Percentiles rank a stretch among this genome's conserved stretches.
phyloP scores from a whole-genome alignment of 1,139 yeast species.

The Magnusiomyces clavatus region DNA sequence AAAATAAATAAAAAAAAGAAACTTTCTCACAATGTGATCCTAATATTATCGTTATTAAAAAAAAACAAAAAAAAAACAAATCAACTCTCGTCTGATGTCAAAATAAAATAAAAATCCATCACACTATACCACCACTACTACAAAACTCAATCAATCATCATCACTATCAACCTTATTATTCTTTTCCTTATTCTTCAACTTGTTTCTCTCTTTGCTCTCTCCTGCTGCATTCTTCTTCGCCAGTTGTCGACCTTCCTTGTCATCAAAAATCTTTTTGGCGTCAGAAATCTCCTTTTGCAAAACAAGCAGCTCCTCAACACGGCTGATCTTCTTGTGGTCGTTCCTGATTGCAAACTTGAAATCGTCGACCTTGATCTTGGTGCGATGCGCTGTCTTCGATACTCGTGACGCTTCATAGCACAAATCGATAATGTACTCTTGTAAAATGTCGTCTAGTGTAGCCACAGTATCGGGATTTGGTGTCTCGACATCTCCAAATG shows the following conservation, averaged over 20 bases:
- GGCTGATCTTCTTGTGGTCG: conserved; percentile 76
- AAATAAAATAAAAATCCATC: too few relatives aligned
- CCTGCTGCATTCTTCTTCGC: conserved; percentile 28
- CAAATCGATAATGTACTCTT: conserved; percentile 66
- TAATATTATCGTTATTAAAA: too few relatives aligned
- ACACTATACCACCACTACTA: too few relatives aligned
- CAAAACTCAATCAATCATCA: background rate
- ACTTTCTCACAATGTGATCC: too few relatives aligned
- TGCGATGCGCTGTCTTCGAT: conserved; percentile 49
- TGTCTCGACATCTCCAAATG: conserved; percentile 78
- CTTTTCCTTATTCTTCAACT: conserved; percentile 16
- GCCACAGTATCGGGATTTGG: conserved; percentile 73
- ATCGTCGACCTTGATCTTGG: conserved; percentile 78
- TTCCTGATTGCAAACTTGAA: conserved; percentile 76
- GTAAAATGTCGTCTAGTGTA: conserved; percentile 74
- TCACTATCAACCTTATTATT: too few relatives aligned
- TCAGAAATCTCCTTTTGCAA: conserved; percentile 68
- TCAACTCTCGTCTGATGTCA: too few relatives aligned
- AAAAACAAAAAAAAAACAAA: too few relatives aligned
- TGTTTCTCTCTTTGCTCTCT: conserved; percentile 20
- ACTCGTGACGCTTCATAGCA: conserved; percentile 52
- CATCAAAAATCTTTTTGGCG: conserved; percentile 79
- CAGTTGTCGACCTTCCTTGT: conserved; percentile 44
- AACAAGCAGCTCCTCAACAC: conserved; percentile 71
- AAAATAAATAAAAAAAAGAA: too few relatives aligned